Conservation (phyloP, 305 asterid genomes). For the Galium porrigens region DNA sequence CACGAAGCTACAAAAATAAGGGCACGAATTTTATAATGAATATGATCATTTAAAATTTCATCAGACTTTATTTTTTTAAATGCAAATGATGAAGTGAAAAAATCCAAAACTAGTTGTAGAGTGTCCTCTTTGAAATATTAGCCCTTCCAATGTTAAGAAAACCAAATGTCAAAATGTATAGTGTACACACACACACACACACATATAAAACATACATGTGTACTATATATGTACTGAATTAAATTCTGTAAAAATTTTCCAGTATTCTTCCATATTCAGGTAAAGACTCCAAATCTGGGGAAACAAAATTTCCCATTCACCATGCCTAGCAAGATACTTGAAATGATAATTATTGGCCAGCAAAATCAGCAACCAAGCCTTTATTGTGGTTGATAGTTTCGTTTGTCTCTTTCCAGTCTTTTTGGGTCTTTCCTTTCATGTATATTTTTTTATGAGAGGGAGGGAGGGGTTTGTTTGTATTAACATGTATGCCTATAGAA, state of each 20-base stretch:
- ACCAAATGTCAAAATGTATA: neutral
- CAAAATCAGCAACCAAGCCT: neutral
- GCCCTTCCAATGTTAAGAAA: neutral
- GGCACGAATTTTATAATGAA: neutral
- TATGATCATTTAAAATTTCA: neutral
- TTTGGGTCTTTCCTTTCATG: neutral
- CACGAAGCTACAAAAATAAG: constrained; percentile 43
- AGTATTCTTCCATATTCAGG: neutral
- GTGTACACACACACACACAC: neutral
- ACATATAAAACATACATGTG: too few relatives aligned
- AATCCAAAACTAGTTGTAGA: neutral
- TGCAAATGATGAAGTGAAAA: neutral
- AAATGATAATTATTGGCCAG: neutral
- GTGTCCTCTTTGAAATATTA: neutral
- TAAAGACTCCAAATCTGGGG: neutral
- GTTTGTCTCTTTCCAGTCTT: neutral
- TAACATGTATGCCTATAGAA: too few relatives aligned
- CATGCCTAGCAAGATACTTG: neutral
- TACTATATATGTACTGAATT: too few relatives aligned
- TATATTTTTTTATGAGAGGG: neutral
- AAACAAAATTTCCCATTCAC: neutral
- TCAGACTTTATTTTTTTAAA: neutral
- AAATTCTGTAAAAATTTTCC: too few relatives aligned
- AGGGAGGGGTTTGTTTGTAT: neutral
- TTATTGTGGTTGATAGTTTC: too few relatives aligned